Percentiles rank a stretch among this genome's conserved stretches.
phyloP scores from a whole-genome alignment of 2,329 filamentous ascomycete genomes.

The Colletotrichum phormii region DNA sequence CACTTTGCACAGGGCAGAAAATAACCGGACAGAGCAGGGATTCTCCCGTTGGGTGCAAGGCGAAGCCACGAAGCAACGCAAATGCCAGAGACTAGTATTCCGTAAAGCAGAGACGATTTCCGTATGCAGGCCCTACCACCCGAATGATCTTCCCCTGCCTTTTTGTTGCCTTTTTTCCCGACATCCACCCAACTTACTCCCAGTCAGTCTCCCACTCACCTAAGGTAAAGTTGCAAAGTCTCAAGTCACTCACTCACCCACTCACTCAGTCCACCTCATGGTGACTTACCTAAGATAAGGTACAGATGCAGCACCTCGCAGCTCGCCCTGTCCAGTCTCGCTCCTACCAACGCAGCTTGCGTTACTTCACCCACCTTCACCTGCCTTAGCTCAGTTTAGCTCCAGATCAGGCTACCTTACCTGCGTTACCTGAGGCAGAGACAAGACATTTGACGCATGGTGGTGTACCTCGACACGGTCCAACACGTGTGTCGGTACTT shows the following conservation, averaged over 20 bases:
- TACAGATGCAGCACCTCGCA: not conserved
- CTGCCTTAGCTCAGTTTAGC: constrained; percentile 9
- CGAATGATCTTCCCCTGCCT: not conserved
- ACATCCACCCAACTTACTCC: not conserved
- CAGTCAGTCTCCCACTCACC: not conserved
- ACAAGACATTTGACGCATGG: not conserved
- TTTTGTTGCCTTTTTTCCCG: not conserved
- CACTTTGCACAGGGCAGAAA: constrained; percentile 1
- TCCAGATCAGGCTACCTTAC: not conserved
- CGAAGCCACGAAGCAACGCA: not conserved
- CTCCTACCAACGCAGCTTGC: too few species aligned
- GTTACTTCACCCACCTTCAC: not conserved
- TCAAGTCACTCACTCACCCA: not conserved
- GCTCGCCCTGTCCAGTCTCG: not conserved
- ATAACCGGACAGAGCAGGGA: not conserved
- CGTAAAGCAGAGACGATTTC: constrained; percentile 1
- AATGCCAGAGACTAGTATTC: not conserved
- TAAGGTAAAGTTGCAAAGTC: too few species aligned
- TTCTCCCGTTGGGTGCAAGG: not conserved
- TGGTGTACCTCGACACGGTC: not conserved
- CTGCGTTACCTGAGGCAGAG: not conserved
- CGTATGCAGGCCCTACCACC: constrained; percentile 14
- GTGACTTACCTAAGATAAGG: not conserved
- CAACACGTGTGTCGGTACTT: not conserved
- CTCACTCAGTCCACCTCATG: not conserved